Percentiles rank a stretch among this genome's conserved stretches.
These are phyloP conservation scores for Lasiodiplodia sp. DNA, from an alignment of 2,329 filamentous ascomycete genomes.

Conservation along the genomic window DNA sequence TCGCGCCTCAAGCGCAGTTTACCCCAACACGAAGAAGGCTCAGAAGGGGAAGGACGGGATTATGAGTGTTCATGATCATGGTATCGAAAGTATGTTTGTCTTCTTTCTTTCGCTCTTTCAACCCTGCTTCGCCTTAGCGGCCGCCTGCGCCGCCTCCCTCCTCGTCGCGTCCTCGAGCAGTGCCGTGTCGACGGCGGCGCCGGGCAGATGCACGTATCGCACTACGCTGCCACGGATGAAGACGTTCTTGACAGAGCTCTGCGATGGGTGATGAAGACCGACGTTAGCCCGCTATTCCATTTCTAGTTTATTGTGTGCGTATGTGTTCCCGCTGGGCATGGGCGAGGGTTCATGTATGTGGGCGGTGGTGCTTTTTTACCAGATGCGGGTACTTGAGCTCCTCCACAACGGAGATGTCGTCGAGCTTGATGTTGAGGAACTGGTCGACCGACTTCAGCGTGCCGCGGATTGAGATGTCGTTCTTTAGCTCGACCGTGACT, in stretches of 20 bases:
- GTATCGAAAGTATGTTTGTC: background rate
- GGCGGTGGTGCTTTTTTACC: slow-evolving; percentile 53
- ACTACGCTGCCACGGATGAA: slow-evolving; percentile 95
- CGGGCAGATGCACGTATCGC: slow-evolving; percentile 88
- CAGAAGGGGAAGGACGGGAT: no score
- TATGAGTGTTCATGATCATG: no score
- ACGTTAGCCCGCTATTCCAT: background rate
- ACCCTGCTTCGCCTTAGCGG: slow-evolving; percentile 44
- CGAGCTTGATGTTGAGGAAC: slow-evolving; percentile 98
- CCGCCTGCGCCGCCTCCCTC: slow-evolving; percentile 58
- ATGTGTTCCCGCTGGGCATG: background rate
- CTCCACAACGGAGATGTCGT: slow-evolving; percentile 91
- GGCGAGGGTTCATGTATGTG: background rate
- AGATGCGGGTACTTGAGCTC: slow-evolving; percentile 95
- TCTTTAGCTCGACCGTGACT: slow-evolving; percentile 98
- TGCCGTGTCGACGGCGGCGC: slow-evolving; percentile 81
- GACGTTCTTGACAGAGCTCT: slow-evolving; percentile 90
- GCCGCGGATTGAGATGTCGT: slow-evolving; percentile 96
- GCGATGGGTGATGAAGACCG: background rate
- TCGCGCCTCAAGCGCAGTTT: no score
- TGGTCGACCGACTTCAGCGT: slow-evolving; percentile 97
- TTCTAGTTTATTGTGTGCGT: background rate
- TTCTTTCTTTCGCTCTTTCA: background rate
- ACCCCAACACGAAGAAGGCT: no score
- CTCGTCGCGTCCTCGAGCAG: slow-evolving; percentile 90